These are phyloP conservation scores for Sherardia arvensis DNA, from an alignment of 257 asterid species.

Conservation along the genomic window DNA sequence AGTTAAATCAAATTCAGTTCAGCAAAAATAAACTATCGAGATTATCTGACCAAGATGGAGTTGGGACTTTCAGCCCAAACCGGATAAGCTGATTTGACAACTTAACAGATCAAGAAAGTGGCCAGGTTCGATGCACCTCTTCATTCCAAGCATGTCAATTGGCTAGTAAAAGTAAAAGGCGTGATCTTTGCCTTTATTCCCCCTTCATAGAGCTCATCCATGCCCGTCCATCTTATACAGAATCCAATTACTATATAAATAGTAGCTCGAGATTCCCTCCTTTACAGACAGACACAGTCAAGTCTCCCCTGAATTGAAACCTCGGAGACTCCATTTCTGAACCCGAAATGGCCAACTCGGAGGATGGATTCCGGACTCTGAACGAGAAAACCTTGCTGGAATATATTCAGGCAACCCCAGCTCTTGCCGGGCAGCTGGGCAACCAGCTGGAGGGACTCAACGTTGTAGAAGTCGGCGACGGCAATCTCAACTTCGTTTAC, in stretches of 20 bases:
- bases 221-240: background rate
- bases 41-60: too few species aligned
- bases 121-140: slow-evolving; percentile 10
- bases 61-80: background rate
- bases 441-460: slow-evolving; percentile 47
- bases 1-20: too few species aligned
- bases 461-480: slow-evolving; percentile 91
- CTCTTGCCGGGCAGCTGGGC: slow-evolving; percentile 58
- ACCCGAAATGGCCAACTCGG: slow-evolving; percentile 38
- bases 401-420: slow-evolving; percentile 65
- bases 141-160: too few species aligned
- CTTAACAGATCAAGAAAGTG: background rate
- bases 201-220: background rate
- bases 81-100: background rate
- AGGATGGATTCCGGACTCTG: slow-evolving; percentile 57
- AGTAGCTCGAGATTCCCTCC: background rate
- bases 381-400: slow-evolving; percentile 66
- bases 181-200: background rate
- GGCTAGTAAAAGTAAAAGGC: too few species aligned
- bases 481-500: slow-evolving; percentile 91
- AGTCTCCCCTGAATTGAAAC: background rate
- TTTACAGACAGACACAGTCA: background rate
- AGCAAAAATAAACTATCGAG: too few species aligned
- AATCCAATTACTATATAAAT: background rate
- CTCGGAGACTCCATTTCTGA: background rate